Evolutionary conservation across 352 stramenopile genomes (phyloP).

Genomic region (Aphanomyces astaci): DNA sequence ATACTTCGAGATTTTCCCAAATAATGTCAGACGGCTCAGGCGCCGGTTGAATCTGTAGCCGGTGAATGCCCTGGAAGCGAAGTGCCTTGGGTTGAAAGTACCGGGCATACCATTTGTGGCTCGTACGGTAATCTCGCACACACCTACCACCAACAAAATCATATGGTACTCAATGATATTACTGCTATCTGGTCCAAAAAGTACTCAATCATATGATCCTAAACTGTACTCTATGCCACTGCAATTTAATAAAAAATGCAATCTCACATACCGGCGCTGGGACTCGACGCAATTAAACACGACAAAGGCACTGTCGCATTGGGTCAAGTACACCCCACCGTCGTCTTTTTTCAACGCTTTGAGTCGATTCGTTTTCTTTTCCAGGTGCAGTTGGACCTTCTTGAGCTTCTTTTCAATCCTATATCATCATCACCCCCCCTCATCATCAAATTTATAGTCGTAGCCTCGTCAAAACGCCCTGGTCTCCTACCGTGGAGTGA

Average conservation of each 20-base stretch:
- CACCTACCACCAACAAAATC: conserved; percentile 29
- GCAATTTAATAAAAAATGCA: too few species aligned
- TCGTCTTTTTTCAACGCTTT: conserved; percentile 39
- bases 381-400: conserved; percentile 31
- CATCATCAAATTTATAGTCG: too few species aligned
- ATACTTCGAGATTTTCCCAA: conserved; percentile 81
- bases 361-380: conserved; percentile 57
- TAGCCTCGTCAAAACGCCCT: neutral
- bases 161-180: too few species aligned
- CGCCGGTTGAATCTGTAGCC: conserved; percentile 41
- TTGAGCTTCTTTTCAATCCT: conserved; percentile 31
- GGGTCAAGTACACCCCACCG: conserved; percentile 29
- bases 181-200: too few species aligned
- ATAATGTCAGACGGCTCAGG: conserved; percentile 81
- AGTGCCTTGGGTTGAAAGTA: conserved; percentile 51
- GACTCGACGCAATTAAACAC: conserved; percentile 86
- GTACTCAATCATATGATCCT: too few species aligned
- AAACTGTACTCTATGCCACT: too few species aligned
- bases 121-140: conserved; percentile 67
- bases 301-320: conserved; percentile 74
- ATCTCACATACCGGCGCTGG: conserved; percentile 32
- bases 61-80: conserved; percentile 51
- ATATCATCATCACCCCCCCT: too few species aligned
- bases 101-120: conserved; percentile 32
- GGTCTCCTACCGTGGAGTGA: neutral